Conservation (phyloP, 208 protist genomes). For the Trypanosoma mega region DNA sequence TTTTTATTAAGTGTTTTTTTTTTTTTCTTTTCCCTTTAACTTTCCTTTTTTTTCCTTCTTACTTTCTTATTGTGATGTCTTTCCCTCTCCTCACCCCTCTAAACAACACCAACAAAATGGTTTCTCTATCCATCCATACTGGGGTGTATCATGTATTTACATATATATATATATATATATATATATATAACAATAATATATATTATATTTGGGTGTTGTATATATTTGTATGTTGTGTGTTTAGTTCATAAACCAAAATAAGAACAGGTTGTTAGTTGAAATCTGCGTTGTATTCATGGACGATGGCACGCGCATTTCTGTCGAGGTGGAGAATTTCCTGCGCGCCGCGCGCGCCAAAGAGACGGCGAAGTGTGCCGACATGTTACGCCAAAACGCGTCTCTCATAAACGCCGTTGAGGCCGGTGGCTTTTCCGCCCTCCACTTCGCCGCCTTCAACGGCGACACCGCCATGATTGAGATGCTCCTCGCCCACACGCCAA, state of each 20-base stretch:
- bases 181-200: too few species aligned
- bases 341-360: conserved; percentile 63
- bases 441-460: conserved; percentile 89
- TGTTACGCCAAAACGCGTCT: conserved; percentile 58
- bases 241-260: too few species aligned
- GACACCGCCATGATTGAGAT: conserved; percentile 68
- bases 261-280: conserved; percentile 9
- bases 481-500: conserved; percentile 55
- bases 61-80: conserved; percentile 5
- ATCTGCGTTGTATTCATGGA: conserved; percentile 49
- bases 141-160: too few species aligned
- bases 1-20: neutral
- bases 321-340: conserved; percentile 83
- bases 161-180: too few species aligned
- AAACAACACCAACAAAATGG: too few species aligned
- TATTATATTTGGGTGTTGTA: too few species aligned
- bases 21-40: conserved; percentile 13
- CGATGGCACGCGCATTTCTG: conserved; percentile 75
- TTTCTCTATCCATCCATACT: too few species aligned
- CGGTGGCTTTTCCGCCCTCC: conserved; percentile 80
- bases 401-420: conserved; percentile 75
- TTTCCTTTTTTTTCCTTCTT: conserved; percentile 5
- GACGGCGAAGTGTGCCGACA: conserved; percentile 33
- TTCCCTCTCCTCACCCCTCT: conserved; percentile 14
- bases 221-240: too few species aligned